Percentiles rank a stretch among this genome's conserved stretches.
Evolutionary conservation across 2,329 filamentous ascomycete genomes (phyloP).

Genomic region (Daldinia eschscholtzii): DNA sequence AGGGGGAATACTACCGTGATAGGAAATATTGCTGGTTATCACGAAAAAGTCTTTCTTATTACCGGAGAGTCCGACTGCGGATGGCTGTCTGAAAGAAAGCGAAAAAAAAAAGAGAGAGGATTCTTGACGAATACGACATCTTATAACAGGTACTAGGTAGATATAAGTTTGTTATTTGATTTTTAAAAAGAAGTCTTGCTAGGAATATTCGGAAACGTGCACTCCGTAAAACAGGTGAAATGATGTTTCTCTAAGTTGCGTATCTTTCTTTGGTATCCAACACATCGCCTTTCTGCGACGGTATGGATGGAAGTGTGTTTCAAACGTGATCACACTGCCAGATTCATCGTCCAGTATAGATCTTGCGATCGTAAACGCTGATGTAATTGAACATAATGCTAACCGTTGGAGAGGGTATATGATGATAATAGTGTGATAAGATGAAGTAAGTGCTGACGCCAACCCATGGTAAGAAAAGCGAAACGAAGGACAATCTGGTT

Average conservation of each 20-base stretch:
- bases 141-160: neutral
- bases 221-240: neutral
- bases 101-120: neutral
- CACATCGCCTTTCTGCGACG: neutral
- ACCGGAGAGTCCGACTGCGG: neutral
- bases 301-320: neutral
- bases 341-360: neutral
- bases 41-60: neutral
- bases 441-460: slow-evolving; percentile 11
- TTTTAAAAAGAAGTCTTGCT: too few relatives aligned
- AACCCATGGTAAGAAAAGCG: neutral
- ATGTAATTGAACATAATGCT: slow-evolving; percentile 1
- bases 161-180: neutral
- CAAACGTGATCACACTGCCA: neutral
- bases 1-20: slow-evolving; percentile 8
- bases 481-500: slow-evolving; percentile 4
- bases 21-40: neutral
- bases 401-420: neutral
- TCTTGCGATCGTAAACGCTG: neutral
- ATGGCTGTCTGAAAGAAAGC: slow-evolving; percentile 1
- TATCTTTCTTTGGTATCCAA: neutral
- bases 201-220: neutral
- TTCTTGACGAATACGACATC: neutral
- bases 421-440: neutral
- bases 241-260: neutral